These are phyloP conservation scores for Penicillium soppii DNA, from an alignment of 495 filamentous ascomycete genomes.

Conservation along the genomic window DNA sequence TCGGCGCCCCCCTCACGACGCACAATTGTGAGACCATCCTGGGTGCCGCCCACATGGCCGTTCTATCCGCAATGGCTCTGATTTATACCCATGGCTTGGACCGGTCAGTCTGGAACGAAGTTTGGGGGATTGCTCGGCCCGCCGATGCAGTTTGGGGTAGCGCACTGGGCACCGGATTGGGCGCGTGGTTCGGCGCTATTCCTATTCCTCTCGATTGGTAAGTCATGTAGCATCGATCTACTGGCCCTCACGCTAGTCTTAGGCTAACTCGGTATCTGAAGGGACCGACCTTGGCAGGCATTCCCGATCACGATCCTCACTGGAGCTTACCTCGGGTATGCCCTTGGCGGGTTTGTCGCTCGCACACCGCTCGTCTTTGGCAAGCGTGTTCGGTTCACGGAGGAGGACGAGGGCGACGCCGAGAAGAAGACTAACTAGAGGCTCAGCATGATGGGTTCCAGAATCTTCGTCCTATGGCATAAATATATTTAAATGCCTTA, in stretches of 20 bases:
- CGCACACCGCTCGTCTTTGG: slow-evolving; percentile 57
- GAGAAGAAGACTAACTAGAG: slow-evolving; percentile 33
- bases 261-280: slow-evolving; percentile 23
- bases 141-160: slow-evolving; percentile 41
- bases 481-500: neutral
- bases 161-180: slow-evolving; percentile 49
- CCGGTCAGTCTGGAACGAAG: slow-evolving; percentile 66
- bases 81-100: slow-evolving; percentile 86
- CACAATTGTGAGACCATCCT: slow-evolving; percentile 77
- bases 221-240: slow-evolving; percentile 27
- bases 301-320: slow-evolving; percentile 89
- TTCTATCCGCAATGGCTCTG: slow-evolving; percentile 71
- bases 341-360: slow-evolving; percentile 59
- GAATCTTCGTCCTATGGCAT: neutral
- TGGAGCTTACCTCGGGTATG: slow-evolving; percentile 69
- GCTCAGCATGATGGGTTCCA: neutral
- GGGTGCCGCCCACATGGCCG: slow-evolving; percentile 74
- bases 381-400: slow-evolving; percentile 59
- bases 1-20: slow-evolving; percentile 87
- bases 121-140: slow-evolving; percentile 51
- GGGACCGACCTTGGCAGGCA: slow-evolving; percentile 93
- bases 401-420: slow-evolving; percentile 18
- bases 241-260: slow-evolving; percentile 1
- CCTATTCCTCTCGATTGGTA: slow-evolving; percentile 96
- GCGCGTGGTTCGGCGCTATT: slow-evolving; percentile 67